These are phyloP conservation scores for Cercospora beticola DNA, from an alignment of 2,329 filamentous ascomycete species.

Conservation along the genomic window DNA sequence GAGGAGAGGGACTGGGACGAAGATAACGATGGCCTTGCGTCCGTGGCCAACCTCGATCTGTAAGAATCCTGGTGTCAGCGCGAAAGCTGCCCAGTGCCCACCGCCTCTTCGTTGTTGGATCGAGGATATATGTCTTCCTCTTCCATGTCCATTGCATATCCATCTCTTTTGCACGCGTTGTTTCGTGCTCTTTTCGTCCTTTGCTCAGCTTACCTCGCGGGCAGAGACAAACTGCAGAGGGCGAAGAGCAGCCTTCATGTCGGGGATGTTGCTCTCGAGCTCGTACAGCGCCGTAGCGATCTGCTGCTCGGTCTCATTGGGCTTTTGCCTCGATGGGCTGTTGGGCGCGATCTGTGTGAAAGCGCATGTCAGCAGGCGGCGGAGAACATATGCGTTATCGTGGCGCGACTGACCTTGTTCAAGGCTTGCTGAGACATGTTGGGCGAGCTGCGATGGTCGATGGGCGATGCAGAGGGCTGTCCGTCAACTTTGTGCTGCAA, in stretches of 20 bases:
- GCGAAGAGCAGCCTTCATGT: slow-evolving; percentile 93
- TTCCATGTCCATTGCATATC: slow-evolving; percentile 13
- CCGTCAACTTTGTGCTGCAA: background rate
- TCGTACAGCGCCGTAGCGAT: slow-evolving; percentile 98
- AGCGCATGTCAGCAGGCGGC: background rate
- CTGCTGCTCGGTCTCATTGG: slow-evolving; percentile 94
- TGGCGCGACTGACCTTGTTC: slow-evolving; percentile 65
- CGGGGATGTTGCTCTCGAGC: slow-evolving; percentile 98
- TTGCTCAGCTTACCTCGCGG: slow-evolving; percentile 81
- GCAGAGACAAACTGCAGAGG: slow-evolving; percentile 99
- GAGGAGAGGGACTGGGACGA: slow-evolving; percentile 99
- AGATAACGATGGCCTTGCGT: slow-evolving; percentile 99
- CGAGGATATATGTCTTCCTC: slow-evolving; percentile 16
- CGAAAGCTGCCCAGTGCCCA: slow-evolving; percentile 56
- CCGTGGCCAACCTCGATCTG: slow-evolving; percentile 99
- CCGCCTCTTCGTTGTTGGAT: slow-evolving; percentile 49
- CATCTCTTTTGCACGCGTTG: slow-evolving; percentile 9
- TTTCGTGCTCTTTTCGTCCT: background rate
- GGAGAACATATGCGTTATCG: background rate
- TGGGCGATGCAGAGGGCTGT: slow-evolving; percentile 7
- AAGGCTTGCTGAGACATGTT: slow-evolving; percentile 68
- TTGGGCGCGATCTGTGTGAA: slow-evolving; percentile 72
- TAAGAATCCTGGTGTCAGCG: slow-evolving; percentile 58
- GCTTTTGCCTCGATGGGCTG: slow-evolving; percentile 93
- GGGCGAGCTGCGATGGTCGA: slow-evolving; percentile 28